Evolutionary conservation across 2,329 filamentous ascomycete genomes (phyloP), one percentile per base, ranked within the genome.

Genomic region (Penicillium sp.): DNA sequence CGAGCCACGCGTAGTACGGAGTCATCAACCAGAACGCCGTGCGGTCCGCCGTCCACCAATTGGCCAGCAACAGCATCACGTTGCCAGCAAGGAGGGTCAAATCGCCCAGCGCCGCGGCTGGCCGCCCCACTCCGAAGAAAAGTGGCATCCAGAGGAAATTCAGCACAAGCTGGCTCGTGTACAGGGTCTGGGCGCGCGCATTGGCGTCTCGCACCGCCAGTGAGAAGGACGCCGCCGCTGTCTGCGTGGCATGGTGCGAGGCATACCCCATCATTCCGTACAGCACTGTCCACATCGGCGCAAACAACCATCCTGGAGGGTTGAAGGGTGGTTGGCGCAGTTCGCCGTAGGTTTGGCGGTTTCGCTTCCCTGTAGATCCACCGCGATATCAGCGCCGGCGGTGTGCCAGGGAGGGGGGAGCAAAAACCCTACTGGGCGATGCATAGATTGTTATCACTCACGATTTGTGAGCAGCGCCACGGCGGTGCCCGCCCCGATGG

Each of bases 111-210:
- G 90, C 89, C 58, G 81, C 79, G 36, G 84, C 74, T 1, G 89
- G 88, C 11, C 80, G 79, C 50, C 83, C 82, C 35, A 84, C 60
- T n/a, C 79, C 77, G 62, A 95, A 96, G 77, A 96, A 96, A 8
- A 96, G 77, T 9, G 91, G 91, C 79, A 89, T 96, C 87, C 87
- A 97, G 38, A 84, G 66, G 19, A 94, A 73, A 64, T 96, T 96
- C 36, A 96, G 74, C 8, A 77, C 86, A 5, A 96, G 81, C 68
- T 96, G 90, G 44, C 89, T 74, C 2, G 86, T 86, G 72, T 95
- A 96, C 19, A 96, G 76, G 0, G 84, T 87, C 42, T 87, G 83
- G 51, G 83, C 84, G 51, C 81, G 75, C 61, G 79, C 78, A 36
- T 84, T 80, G 38, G 79, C 68, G 23, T 71, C 65, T 33, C 79